phyloP scores from a whole-genome alignment of 2,329 filamentous ascomycete genomes.

The Xylariaceae sp. region DNA sequence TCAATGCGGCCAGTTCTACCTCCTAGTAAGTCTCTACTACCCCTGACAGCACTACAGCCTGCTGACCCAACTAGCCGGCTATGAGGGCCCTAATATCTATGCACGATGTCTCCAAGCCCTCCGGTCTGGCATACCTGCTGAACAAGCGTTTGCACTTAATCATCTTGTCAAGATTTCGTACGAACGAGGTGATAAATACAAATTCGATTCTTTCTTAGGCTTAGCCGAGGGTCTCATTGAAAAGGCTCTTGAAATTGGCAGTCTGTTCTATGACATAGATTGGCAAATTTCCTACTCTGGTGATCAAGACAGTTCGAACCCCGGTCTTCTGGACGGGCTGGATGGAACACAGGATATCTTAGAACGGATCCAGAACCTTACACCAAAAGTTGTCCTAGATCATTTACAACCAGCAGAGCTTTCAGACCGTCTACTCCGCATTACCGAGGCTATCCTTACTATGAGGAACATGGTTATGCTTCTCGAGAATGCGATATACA shows the following conservation, averaged over 20 bases:
- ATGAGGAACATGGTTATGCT: conserved; percentile 96
- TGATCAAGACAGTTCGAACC: conserved; percentile 59
- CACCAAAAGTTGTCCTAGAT: conserved; percentile 65
- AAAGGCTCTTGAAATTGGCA: conserved; percentile 80
- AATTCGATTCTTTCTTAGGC: conserved; percentile 89
- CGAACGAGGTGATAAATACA: conserved; percentile 93
- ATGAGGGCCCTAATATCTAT: conserved; percentile 88
- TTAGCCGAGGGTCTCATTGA: conserved; percentile 88
- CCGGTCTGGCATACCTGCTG: conserved; percentile 77
- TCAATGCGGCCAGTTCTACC: conserved; percentile 64
- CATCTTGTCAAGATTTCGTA: conserved; percentile 95
- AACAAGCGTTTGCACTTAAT: conserved; percentile 92
- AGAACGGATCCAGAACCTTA: conserved; percentile 71
- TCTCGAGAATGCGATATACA: conserved; percentile 83
- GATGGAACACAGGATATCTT: conserved; percentile 77
- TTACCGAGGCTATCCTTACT: conserved; percentile 87
- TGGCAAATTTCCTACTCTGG: conserved; percentile 78
- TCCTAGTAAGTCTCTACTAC: conserved; percentile 59
- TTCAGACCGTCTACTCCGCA: conserved; percentile 72
- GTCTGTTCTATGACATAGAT: conserved; percentile 79
- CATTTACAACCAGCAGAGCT: conserved; percentile 77
- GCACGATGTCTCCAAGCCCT: conserved; percentile 85
- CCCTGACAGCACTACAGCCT: not conserved
- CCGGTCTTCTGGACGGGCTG: conserved; percentile 58
- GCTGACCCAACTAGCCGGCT: conserved; percentile 54